Evolutionary conservation across 2,329 filamentous ascomycete species (phyloP).

Genomic region (Calonectria montana): DNA sequence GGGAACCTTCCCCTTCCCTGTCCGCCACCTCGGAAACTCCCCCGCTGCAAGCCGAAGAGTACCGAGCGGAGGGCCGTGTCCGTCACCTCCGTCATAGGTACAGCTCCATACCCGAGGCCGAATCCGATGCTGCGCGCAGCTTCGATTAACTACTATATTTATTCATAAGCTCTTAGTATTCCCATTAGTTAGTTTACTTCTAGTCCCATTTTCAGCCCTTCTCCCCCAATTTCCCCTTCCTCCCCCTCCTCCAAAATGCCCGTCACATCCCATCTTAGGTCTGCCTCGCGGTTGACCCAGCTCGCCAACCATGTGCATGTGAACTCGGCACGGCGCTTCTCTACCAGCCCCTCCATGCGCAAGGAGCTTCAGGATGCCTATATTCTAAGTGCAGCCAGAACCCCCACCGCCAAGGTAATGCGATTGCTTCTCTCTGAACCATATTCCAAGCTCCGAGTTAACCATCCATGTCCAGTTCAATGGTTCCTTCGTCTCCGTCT

Average conservation of each 20-base stretch:
- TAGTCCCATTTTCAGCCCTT: neutral
- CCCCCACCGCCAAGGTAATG: conserved; percentile 85
- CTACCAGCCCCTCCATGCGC: conserved; percentile 54
- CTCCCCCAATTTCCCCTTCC: conserved; percentile 19
- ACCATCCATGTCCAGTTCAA: conserved; percentile 76
- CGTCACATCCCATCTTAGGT: conserved; percentile 46
- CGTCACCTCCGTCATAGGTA: conserved; percentile 11
- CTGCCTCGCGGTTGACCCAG: conserved; percentile 49
- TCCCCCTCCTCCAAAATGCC: conserved; percentile 27
- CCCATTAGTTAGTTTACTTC: neutral
- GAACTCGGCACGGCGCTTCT: conserved; percentile 59
- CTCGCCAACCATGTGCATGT: conserved; percentile 55
- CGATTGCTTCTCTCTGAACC: neutral
- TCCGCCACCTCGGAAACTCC: conserved; percentile 41
- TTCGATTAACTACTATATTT: neutral
- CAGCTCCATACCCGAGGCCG: conserved; percentile 37
- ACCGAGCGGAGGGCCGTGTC: conserved; percentile 43
- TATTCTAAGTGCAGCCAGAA: conserved; percentile 90
- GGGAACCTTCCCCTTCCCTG: conserved; percentile 9
- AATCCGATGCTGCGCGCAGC: neutral
- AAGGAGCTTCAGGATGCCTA: conserved; percentile 90
- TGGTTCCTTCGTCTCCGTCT: conserved; percentile 84
- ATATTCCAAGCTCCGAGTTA: neutral
- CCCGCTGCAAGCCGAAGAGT: conserved; percentile 53
- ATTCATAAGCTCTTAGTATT: neutral